These are phyloP conservation scores for Anthoceros angustus DNA, from an alignment of 225 moss, liverwort and hornwort species.

Conservation along the genomic window DNA sequence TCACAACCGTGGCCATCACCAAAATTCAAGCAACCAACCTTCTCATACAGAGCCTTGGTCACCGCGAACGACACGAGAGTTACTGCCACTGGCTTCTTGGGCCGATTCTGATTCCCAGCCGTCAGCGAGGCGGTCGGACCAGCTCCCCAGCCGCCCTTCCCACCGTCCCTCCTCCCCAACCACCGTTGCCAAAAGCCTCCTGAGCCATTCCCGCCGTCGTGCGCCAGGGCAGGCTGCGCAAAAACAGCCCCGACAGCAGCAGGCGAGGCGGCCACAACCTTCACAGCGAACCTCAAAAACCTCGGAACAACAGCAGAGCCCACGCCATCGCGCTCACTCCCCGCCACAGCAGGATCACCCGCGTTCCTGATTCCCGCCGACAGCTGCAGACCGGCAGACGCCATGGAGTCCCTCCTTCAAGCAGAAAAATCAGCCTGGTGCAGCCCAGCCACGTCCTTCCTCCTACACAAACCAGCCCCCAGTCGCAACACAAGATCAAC, in stretches of 20 bases:
- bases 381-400: no score
- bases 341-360: background rate
- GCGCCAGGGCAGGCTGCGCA: background rate
- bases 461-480: no score
- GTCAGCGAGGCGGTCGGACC: background rate
- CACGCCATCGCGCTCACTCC: background rate
- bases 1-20: background rate
- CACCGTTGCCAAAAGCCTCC: background rate
- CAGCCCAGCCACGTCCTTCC: no score
- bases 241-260: background rate
- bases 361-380: no score
- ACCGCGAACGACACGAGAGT: slow-evolving; percentile 24
- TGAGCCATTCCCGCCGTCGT: background rate
- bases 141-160: slow-evolving; percentile 7
- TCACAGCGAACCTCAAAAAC: background rate
- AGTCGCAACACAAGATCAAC: no score
- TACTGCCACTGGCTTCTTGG: slow-evolving; percentile 15
- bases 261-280: background rate
- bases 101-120: background rate
- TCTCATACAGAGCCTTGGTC: slow-evolving; percentile 17
- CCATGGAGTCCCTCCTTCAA: no score
- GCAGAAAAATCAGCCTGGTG: no score
- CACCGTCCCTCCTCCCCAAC: slow-evolving; percentile 10
- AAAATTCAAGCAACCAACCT: slow-evolving; percentile 7
- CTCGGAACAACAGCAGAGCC: background rate